Evolutionary conservation across 805 yeast species (phyloP).

Genomic region (Kazachstania martiniae): DNA sequence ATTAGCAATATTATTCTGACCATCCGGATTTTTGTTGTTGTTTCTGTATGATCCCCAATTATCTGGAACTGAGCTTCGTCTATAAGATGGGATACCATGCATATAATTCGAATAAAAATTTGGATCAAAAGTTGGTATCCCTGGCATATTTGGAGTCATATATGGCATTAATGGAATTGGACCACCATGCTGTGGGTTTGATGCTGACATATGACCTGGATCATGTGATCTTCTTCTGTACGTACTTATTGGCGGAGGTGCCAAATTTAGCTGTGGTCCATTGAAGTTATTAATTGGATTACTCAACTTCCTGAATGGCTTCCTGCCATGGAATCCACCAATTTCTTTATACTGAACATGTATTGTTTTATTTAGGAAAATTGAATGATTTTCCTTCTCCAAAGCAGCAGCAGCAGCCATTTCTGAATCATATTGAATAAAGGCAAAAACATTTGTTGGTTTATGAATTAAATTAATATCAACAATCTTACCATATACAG

Average conservation of each 20-base stretch:
- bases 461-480: conserved; percentile 46
- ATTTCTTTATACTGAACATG: conserved; percentile 77
- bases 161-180: conserved; percentile 6
- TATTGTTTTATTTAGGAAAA: conserved; percentile 61
- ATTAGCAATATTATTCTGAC: not conserved
- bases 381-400: conserved; percentile 73
- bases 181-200: conserved; percentile 1
- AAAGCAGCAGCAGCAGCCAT: conserved; percentile 79
- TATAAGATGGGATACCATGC: conserved; percentile 8
- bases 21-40: conserved; percentile 2
- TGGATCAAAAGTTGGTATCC: conserved; percentile 10
- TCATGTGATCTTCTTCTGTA: conserved; percentile 31
- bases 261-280: conserved; percentile 40
- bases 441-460: conserved; percentile 53
- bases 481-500: conserved; percentile 53
- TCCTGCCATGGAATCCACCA: conserved; percentile 20
- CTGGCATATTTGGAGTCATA: conserved; percentile 6
- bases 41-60: conserved; percentile 10
- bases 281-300: conserved; percentile 12
- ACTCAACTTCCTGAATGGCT: conserved; percentile 17
- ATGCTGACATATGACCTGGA: too few relatives aligned
- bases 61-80: conserved; percentile 17
- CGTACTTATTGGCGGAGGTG: conserved; percentile 75
- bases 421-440: conserved; percentile 53
- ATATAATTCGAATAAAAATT: conserved; percentile 9